A percentile compares a stretch with the other conserved stretches of the same genome.
These are phyloP conservation scores for Blastocystis sp. DNA, from an alignment of 352 stramenopile genomes.

Conservation along the genomic window DNA sequence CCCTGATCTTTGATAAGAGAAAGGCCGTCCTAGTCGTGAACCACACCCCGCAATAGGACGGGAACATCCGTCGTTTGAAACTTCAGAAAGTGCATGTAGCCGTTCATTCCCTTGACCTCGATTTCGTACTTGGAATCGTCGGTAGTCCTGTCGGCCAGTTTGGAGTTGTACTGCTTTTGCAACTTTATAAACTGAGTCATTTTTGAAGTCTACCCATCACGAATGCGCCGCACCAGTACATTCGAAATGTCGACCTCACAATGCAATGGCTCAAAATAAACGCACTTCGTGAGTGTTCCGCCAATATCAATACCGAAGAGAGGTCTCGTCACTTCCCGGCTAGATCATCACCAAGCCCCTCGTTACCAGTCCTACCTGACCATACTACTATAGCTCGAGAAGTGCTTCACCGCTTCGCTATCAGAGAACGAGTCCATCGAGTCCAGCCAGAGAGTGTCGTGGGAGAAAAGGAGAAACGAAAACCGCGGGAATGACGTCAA, in stretches of 20 bases:
- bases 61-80: slow-evolving; percentile 80
- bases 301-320: slow-evolving; percentile 84
- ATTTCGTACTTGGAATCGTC: slow-evolving; percentile 80
- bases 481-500: not conserved
- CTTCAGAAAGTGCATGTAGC: slow-evolving; percentile 88
- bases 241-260: slow-evolving; percentile 67
- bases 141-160: slow-evolving; percentile 83
- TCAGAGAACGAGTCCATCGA: slow-evolving; percentile 9
- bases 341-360: not conserved
- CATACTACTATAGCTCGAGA: slow-evolving; percentile 16
- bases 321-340: slow-evolving; percentile 51
- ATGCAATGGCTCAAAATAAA: slow-evolving; percentile 85
- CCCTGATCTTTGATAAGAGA: slow-evolving; percentile 78
- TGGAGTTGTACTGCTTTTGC: slow-evolving; percentile 79
- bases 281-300: slow-evolving; percentile 85
- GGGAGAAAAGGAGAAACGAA: not conserved
- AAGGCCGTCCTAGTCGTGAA: slow-evolving; percentile 78
- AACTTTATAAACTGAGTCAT: slow-evolving; percentile 83
- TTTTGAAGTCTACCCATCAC: slow-evolving; percentile 76
- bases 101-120: slow-evolving; percentile 81
- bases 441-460: not conserved
- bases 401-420: slow-evolving; percentile 8
- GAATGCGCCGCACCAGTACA: slow-evolving; percentile 72
- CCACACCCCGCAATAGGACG: not conserved
- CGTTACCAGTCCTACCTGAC: not conserved